These are phyloP conservation scores for Geranomyces michiganensis DNA, from an alignment of 192 early-diverging fungal species.

Conservation along the genomic window DNA sequence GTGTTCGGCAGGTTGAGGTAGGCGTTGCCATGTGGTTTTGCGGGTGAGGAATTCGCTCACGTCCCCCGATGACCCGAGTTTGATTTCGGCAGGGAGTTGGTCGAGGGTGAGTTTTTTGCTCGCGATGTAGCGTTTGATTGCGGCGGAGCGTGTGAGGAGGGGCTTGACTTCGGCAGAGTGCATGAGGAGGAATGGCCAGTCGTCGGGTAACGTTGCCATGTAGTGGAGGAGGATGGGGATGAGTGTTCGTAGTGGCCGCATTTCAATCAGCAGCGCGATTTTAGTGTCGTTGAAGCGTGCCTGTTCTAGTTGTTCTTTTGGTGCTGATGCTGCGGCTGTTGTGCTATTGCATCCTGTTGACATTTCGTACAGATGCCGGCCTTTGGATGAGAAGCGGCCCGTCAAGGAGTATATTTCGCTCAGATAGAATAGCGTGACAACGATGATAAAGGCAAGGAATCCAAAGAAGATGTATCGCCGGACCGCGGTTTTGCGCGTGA, in stretches of 20 bases:
- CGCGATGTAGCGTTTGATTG: slow-evolving; percentile 17
- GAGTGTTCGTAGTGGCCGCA: background rate
- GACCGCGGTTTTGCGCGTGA: too few species aligned
- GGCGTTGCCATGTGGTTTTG: slow-evolving; percentile 8
- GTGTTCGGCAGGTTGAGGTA: slow-evolving; percentile 8
- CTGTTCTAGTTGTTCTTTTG: too few species aligned
- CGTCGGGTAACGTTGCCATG: slow-evolving; percentile 24
- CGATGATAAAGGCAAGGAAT: too few species aligned
- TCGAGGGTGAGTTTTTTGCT: background rate
- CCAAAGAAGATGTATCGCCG: too few species aligned
- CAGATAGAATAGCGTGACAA: too few species aligned
- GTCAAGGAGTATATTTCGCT: too few species aligned
- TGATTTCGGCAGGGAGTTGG: slow-evolving; percentile 9
- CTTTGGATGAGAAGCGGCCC: too few species aligned
- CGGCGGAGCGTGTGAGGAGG: background rate
- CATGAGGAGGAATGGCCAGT: slow-evolving; percentile 28
- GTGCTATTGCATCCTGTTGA: too few species aligned
- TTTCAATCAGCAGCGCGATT: slow-evolving; percentile 20
- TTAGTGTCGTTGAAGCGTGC: slow-evolving; percentile 13
- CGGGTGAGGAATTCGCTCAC: slow-evolving; percentile 13
- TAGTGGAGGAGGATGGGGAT: slow-evolving; percentile 26
- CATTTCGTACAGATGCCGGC: too few species aligned
- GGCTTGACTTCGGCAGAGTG: background rate
- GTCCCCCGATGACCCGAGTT: background rate
- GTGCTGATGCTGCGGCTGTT: too few species aligned